Percentiles rank a stretch among this genome's conserved stretches.
Conservation (phyloP, 2,329 filamentous ascomycete genomes). For the Xylariaceae sp. region DNA sequence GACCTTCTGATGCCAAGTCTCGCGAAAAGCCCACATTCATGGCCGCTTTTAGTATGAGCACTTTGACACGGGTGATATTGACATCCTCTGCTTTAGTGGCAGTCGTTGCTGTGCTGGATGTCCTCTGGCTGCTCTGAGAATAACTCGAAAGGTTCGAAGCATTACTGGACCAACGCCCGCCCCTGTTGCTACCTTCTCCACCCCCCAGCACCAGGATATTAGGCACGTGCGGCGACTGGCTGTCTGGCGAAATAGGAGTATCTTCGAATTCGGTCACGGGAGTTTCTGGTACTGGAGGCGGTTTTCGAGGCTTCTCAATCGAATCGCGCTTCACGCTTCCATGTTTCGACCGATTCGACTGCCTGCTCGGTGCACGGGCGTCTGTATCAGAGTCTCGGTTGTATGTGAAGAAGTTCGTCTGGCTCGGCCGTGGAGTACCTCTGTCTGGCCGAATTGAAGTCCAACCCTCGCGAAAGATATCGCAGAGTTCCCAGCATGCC, state of each 20-base stretch:
- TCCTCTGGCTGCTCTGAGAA: constrained; percentile 64
- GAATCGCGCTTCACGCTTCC: constrained; percentile 48
- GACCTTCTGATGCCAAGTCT: constrained; percentile 39
- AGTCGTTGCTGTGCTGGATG: constrained; percentile 69
- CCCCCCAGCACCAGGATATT: constrained; percentile 80
- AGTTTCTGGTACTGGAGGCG: constrained; percentile 68
- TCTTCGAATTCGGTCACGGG: constrained; percentile 96
- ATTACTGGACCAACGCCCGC: constrained; percentile 76
- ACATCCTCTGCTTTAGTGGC: constrained; percentile 66
- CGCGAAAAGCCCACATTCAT: constrained; percentile 79
- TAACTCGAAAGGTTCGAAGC: constrained; percentile 76
- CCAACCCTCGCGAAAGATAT: constrained; percentile 91
- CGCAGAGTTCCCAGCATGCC: constrained; percentile 91
- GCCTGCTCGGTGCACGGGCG: constrained; percentile 43
- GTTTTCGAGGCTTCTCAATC: constrained; percentile 48
- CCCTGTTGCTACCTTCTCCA: constrained; percentile 53
- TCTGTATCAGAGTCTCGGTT: constrained; percentile 45
- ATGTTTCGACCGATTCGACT: constrained; percentile 52
- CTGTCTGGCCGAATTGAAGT: constrained; percentile 82
- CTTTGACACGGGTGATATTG: constrained; percentile 73
- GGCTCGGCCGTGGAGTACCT: constrained; percentile 77
- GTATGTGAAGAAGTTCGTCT: constrained; percentile 63
- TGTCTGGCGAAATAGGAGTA: constrained; percentile 76
- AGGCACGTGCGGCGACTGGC: constrained; percentile 68
- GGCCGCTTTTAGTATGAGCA: constrained; percentile 78